A percentile compares a stretch with the other conserved stretches of the same genome.
Evolutionary conservation across 257 asterid genomes (phyloP).

Genomic region (Solanum sitiens): DNA sequence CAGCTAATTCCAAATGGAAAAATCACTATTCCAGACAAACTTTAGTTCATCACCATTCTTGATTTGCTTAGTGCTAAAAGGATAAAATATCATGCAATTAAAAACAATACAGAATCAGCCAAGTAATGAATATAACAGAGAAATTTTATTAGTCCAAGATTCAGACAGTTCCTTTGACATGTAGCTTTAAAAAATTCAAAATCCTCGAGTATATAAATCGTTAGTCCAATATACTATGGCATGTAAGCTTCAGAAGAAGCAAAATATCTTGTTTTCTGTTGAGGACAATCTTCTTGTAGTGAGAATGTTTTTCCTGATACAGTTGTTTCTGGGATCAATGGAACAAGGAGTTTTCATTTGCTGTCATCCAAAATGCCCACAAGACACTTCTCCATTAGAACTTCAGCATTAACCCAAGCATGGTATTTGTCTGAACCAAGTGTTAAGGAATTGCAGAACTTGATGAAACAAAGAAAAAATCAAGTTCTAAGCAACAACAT

Average conservation of each 20-base stretch:
- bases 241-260: not conserved
- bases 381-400: slow-evolving; percentile 77
- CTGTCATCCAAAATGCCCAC: slow-evolving; percentile 64
- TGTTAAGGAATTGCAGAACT: slow-evolving; percentile 34
- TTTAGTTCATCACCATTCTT: accelerated
- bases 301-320: not conserved
- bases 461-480: not conserved
- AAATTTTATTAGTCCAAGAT: not conserved
- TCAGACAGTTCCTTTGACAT: not conserved
- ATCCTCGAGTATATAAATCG: not conserved
- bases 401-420: slow-evolving; percentile 92
- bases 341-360: slow-evolving; percentile 12
- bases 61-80: not conserved
- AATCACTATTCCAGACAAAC: not conserved
- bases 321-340: not conserved
- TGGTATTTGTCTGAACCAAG: slow-evolving; percentile 69
- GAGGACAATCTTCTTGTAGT: not conserved
- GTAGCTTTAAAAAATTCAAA: not conserved
- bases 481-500: not conserved
- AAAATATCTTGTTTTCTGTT: not conserved
- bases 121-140: not conserved
- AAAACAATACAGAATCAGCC: not conserved
- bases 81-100: not conserved
- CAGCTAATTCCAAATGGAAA: not conserved
- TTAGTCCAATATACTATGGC: not conserved